Evolutionary conservation across 176 grass and related monocot genomes (phyloP).

Genomic region (Paspalum vaginatum): DNA sequence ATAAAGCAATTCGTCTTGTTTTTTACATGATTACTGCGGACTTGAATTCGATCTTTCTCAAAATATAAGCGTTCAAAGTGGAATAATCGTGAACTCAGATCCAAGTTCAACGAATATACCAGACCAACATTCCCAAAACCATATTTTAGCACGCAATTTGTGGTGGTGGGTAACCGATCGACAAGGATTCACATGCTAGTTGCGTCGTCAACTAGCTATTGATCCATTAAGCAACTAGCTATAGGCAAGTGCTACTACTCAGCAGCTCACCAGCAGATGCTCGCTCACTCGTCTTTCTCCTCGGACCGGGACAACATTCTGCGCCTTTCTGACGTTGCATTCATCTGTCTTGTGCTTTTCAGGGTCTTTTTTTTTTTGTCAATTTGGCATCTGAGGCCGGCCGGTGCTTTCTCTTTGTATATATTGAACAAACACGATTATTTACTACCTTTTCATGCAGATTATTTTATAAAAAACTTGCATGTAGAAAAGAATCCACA

Average conservation of each 20-base stretch:
- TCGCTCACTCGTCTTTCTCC: not conserved
- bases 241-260: not conserved
- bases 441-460: not conserved
- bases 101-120: constrained; percentile 11
- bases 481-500: not conserved
- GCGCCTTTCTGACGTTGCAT: constrained; percentile 16
- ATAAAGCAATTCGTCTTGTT: too few species aligned
- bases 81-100: not conserved
- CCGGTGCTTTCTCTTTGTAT: not conserved
- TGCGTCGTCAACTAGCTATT: not conserved
- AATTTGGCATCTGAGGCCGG: too few species aligned
- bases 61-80: not conserved
- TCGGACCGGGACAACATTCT: not conserved
- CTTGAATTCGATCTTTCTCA: too few species aligned
- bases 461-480: too few species aligned
- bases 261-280: not conserved
- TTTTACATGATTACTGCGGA: too few species aligned
- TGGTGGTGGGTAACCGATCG: not conserved
- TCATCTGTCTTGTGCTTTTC: constrained; percentile 20
- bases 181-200: constrained; percentile 21
- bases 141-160: constrained; percentile 14
- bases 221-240: not conserved
- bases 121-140: not conserved
- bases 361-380: not conserved
- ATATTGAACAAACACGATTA: not conserved